These are phyloP conservation scores for Neocatenulostroma microsporum DNA, from an alignment of 2,329 filamentous ascomycete species.

Conservation along the genomic window DNA sequence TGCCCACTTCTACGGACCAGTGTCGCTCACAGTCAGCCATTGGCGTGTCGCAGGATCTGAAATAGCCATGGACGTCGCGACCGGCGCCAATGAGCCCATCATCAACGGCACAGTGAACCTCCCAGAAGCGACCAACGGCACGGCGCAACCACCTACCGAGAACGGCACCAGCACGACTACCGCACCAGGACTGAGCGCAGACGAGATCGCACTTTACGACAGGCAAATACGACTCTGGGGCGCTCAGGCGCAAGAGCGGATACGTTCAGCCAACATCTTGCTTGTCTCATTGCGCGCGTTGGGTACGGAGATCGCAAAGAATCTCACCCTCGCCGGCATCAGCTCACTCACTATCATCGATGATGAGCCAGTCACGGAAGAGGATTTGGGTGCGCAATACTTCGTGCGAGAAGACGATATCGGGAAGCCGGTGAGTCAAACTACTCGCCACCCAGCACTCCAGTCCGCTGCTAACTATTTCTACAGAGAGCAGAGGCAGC, in stretches of 20 bases:
- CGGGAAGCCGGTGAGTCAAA: constrained; percentile 57
- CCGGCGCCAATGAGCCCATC: neutral
- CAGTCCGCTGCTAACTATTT: constrained; percentile 12
- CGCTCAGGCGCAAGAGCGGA: constrained; percentile 80
- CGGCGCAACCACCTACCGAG: neutral
- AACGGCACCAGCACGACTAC: constrained; percentile 17
- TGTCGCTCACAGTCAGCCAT: no score
- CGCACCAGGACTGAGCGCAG: constrained; percentile 40
- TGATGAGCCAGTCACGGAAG: constrained; percentile 63
- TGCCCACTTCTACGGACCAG: no score
- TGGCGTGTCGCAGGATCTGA: no score
- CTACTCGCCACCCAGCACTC: neutral
- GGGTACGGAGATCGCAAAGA: constrained; percentile 93
- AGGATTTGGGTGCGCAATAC: constrained; percentile 63
- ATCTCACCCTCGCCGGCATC: constrained; percentile 88
- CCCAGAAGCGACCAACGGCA: constrained; percentile 14
- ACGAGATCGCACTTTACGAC: constrained; percentile 96
- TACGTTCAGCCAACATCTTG: constrained; percentile 81
- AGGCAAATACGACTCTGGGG: constrained; percentile 97
- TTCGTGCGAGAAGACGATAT: constrained; percentile 66
- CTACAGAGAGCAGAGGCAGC: constrained; percentile 70
- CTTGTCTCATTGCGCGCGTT: constrained; percentile 82
- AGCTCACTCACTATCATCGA: constrained; percentile 85
- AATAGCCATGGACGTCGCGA: neutral
- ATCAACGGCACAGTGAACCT: constrained; percentile 2